Conservation (phyloP, 805 yeast species). For the Ogataea trehaloabstinens region DNA sequence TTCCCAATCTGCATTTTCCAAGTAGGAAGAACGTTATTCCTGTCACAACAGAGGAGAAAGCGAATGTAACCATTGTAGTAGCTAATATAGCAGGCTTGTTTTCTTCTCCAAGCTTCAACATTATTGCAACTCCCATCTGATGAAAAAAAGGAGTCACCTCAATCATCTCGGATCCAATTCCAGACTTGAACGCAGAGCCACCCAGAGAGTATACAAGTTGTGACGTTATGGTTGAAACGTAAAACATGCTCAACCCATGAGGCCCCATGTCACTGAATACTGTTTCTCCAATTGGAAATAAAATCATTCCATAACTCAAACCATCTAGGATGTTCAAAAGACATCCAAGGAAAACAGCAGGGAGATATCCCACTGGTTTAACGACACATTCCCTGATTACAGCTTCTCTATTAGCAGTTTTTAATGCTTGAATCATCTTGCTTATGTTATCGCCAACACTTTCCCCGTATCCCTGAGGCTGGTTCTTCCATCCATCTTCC, state of each 20-base stretch:
- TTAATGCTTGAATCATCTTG: slow-evolving; percentile 2
- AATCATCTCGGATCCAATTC: slow-evolving; percentile 98
- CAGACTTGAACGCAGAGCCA: slow-evolving; percentile 83
- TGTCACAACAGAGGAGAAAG: slow-evolving; percentile 79
- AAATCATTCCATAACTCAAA: slow-evolving; percentile 93
- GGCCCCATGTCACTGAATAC: slow-evolving; percentile 79
- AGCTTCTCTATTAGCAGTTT: slow-evolving; percentile 21
- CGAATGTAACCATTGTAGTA: slow-evolving; percentile 85
- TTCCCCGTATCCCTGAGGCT: slow-evolving; percentile 3
- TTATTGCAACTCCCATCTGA: slow-evolving; percentile 80
- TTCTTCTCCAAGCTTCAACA: slow-evolving; percentile 47
- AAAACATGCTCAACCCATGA: slow-evolving; percentile 90
- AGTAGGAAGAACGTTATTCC: slow-evolving; percentile 75
- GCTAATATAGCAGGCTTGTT: slow-evolving; percentile 56
- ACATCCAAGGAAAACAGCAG: slow-evolving; percentile 84
- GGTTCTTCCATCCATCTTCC: slow-evolving; percentile 1
- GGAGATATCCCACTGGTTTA: slow-evolving; percentile 51
- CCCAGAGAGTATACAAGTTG: slow-evolving; percentile 89
- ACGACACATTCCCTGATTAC: slow-evolving; percentile 25
- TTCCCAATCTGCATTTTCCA: slow-evolving; percentile 80
- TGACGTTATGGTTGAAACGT: slow-evolving; percentile 84
- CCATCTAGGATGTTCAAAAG: slow-evolving; percentile 89
- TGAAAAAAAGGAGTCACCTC: slow-evolving; percentile 99
- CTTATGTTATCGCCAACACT: slow-evolving; percentile 1
- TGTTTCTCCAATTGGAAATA: slow-evolving; percentile 87